Evolutionary conservation across 345 rosid species (phyloP).

Genomic region (Populus nigra): DNA sequence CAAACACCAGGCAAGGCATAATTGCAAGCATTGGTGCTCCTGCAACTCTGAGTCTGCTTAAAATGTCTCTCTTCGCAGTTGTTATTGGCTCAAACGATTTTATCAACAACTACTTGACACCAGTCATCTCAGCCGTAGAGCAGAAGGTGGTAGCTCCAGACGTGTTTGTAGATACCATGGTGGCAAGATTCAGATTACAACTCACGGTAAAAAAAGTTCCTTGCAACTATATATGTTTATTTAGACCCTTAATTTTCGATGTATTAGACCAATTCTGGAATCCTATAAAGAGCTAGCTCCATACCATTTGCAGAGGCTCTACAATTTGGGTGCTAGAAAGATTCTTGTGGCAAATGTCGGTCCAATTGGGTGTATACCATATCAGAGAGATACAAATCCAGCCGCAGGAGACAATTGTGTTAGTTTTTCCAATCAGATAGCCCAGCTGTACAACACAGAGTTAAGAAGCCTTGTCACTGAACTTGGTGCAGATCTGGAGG

Average conservation of each 20-base stretch:
- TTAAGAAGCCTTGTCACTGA: constrained; percentile 40
- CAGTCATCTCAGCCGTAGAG: too few relatives aligned
- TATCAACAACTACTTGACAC: too few relatives aligned
- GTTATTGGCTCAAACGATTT: too few relatives aligned
- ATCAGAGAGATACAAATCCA: constrained; percentile 50
- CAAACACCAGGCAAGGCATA: too few relatives aligned
- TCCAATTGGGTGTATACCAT: constrained; percentile 85
- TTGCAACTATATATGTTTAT: not conserved
- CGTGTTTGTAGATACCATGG: constrained; percentile 36
- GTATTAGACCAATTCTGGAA: not conserved
- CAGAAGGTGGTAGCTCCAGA: too few relatives aligned
- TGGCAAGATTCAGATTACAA: constrained; percentile 53
- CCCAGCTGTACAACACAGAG: constrained; percentile 48
- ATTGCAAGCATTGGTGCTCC: too few relatives aligned
- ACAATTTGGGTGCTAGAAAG: constrained; percentile 62
- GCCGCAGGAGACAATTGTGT: constrained; percentile 43
- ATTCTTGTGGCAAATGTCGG: constrained; percentile 63
- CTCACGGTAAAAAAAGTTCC: constrained; percentile 41
- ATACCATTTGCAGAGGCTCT: constrained; percentile 48
- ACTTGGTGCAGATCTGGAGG: constrained; percentile 39
- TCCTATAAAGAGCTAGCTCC: not conserved
- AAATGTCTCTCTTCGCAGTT: too few relatives aligned
- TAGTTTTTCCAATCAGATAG: constrained; percentile 54
- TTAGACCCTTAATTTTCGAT: not conserved
- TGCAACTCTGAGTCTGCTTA: too few relatives aligned